phyloP scores from a whole-genome alignment of 106 monocot genomes.

The Alisma plantagoaquatica region DNA sequence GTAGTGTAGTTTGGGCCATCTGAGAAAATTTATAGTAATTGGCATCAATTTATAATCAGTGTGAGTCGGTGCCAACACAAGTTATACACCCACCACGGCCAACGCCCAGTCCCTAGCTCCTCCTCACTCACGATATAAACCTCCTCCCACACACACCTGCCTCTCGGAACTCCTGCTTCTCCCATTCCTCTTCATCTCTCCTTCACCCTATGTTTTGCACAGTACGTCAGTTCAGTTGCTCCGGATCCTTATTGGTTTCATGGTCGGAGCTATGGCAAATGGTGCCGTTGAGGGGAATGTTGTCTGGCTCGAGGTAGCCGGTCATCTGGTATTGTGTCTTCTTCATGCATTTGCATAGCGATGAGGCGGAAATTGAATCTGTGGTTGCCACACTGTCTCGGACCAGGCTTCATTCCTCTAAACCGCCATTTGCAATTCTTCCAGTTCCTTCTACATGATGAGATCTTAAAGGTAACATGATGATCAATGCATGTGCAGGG shows the following conservation, averaged over 20 bases:
- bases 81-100: not conserved
- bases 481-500: too few relatives aligned
- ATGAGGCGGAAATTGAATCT: not conserved
- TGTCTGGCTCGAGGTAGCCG: not conserved
- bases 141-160: too few relatives aligned
- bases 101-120: not conserved
- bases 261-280: not conserved
- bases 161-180: not conserved
- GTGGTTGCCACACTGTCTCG: not conserved
- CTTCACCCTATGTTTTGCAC: not conserved
- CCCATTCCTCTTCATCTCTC: not conserved
- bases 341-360: too few relatives aligned
- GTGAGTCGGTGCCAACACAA: too few relatives aligned
- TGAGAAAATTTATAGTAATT: not conserved
- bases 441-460: too few relatives aligned
- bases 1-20: not conserved
- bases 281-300: not conserved
- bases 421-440: not conserved
- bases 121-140: too few relatives aligned
- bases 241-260: not conserved
- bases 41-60: too few relatives aligned
- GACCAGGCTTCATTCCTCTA: conserved; percentile 1
- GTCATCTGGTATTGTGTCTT: too few relatives aligned
- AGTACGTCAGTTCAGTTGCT: not conserved
- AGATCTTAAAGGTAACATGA: too few relatives aligned